Base-by-base conservation (phyloP, 306 rosid species). In the Gleditsia sinensis region DNA sequence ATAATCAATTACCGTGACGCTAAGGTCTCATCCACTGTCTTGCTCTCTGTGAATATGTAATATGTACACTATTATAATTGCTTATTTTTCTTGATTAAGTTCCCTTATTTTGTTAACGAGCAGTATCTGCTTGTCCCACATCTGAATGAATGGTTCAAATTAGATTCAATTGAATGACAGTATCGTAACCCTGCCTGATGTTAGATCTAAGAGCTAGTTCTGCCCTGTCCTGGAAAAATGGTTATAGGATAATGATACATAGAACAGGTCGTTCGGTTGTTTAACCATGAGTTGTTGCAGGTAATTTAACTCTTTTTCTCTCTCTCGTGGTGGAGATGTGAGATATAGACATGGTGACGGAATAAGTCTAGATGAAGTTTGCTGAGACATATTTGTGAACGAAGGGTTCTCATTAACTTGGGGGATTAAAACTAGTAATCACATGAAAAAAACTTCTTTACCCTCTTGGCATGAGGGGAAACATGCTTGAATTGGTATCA, bases 1-100 rank as follows among this genome's bases (percentile, higher is more conserved):
- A 78, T 94, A 25, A 90, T 94, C 77, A 94, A 94, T 79, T 94
- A 87, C 72, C 98, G 97, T 9, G 95, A 94, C 45, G 96, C 97
- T 59, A 86, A 87, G 98, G 98, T 93, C 13, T 42, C 2, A 14
- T 54, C 20, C 27, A 16, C 16, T 25, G 13, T 2, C 54, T 68
- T 54, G 9, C 8, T 61, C 49, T 36, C 55, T 19, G 0, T 17
- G 7, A 77, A 5, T 64, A 5, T 32, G 30, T 21, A 4, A 6
- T 58, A 16, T 32, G 14, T 3, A 7, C 65, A 28, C 32, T 12
- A 40, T 10, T 40, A 6, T n/a, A 59, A 32, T 59, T 59, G 43
- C 45, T n/a, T 59, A 57, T 30, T 59, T n/a, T n/a, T 33, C 23
- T 59, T 3, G 27, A 59, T 1, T 32, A 33, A n/a, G 0, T 59